Percentiles rank a stretch among this genome's conserved stretches.
Conservation (phyloP, 495 filamentous ascomycete genomes). For the Xylaria bambusicola region DNA sequence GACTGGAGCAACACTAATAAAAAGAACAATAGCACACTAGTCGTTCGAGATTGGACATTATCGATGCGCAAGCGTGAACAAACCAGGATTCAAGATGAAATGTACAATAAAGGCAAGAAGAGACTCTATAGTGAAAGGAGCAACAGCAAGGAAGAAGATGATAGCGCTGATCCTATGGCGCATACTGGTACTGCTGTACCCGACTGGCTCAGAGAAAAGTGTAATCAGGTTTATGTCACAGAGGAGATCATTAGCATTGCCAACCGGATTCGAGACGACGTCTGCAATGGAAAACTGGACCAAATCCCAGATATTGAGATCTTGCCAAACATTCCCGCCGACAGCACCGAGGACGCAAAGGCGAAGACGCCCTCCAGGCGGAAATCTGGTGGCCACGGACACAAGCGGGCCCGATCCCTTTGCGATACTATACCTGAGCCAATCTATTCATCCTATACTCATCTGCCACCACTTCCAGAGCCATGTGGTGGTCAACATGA, state of each 20-base stretch:
- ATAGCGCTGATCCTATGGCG: constrained; percentile 22
- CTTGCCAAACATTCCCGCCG: constrained; percentile 54
- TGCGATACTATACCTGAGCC: neutral
- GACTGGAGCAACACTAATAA: constrained; percentile 55
- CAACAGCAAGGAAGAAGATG: constrained; percentile 35
- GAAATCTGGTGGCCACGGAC: neutral
- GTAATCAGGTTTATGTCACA: constrained; percentile 40
- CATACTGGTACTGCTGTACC: constrained; percentile 42
- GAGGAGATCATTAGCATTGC: constrained; percentile 41
- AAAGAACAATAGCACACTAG: constrained; percentile 31
- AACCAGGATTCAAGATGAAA: constrained; percentile 44
- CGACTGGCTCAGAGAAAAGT: constrained; percentile 41
- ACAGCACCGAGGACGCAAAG: constrained; percentile 20
- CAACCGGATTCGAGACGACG: constrained; percentile 33
- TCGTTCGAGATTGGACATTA: constrained; percentile 52
- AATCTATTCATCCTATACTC: too few relatives aligned
- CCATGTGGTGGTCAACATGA: too few relatives aligned
- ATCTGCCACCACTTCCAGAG: too few relatives aligned
- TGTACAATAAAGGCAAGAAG: constrained; percentile 23
- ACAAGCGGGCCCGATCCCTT: neutral
- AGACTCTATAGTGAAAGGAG: constrained; percentile 24
- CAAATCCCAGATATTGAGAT: constrained; percentile 70
- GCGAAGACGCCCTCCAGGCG: constrained; percentile 15
- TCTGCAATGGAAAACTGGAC: constrained; percentile 27
- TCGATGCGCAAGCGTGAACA: constrained; percentile 57